Conservation (phyloP, 1,139 yeast genomes). For the Pichia kudriavzevii region DNA sequence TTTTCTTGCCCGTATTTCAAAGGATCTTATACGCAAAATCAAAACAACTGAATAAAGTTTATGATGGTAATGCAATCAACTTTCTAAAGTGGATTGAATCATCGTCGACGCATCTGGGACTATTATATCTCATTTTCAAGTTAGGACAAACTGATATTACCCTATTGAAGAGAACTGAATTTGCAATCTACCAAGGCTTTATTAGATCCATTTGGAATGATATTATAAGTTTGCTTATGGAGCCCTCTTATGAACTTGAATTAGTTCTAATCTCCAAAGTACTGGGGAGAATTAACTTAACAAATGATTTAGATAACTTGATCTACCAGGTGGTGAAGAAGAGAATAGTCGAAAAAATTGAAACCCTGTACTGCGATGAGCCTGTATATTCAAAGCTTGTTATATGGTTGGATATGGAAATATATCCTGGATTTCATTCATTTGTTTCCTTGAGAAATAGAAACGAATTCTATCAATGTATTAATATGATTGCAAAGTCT, state of each 20-base stretch:
- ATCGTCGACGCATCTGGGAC: conserved; percentile 6
- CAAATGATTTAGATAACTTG: conserved; percentile 32
- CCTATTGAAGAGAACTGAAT: conserved; percentile 12
- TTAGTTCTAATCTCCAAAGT: conserved; percentile 7
- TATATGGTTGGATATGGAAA: conserved; percentile 33
- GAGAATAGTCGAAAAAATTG: conserved; percentile 37
- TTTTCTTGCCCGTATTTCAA: conserved; percentile 10
- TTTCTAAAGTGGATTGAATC: conserved; percentile 11
- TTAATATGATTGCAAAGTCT: conserved; percentile 35
- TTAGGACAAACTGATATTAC: conserved; percentile 7
- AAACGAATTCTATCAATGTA: conserved; percentile 24
- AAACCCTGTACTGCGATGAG: conserved; percentile 2
- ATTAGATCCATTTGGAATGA: conserved; percentile 7
- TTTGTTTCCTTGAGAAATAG: conserved; percentile 17
- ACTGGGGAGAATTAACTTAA: conserved; percentile 21
- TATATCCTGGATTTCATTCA: conserved; percentile 32
- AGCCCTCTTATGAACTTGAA: background rate
- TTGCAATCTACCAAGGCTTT: conserved; percentile 11
- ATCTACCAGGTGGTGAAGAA: conserved; percentile 37
- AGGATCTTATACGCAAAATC: conserved; percentile 7
- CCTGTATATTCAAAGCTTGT: conserved; percentile 35
- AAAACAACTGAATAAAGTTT: background rate
- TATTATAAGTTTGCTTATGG: conserved; percentile 1
- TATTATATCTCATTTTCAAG: conserved; percentile 9
- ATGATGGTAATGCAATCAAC: background rate